Base-by-base conservation (phyloP, 2,329 filamentous ascomycete species). In the Aspergillus ochraceoroseus region DNA sequence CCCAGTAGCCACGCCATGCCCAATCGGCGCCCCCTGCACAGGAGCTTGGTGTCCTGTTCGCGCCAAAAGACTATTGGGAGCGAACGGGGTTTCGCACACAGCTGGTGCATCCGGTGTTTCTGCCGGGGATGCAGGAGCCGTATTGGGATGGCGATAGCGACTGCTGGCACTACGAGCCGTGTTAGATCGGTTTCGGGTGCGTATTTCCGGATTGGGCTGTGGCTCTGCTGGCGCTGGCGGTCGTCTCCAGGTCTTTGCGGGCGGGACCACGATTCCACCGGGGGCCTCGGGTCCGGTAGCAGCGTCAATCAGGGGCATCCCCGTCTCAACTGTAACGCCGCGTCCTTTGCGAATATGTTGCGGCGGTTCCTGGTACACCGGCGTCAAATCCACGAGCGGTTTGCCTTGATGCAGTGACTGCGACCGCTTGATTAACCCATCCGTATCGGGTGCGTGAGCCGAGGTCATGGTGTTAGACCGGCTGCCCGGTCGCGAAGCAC, bases 341-440 rank as follows among this genome's bases (percentile, higher is more conserved):
- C 59, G 56, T 3, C 60, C 64, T 37, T 61, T 64, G 18, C 56
- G 54, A 4, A 41, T 46, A 43, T 65, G 59, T 26, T 63, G 61
- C 2, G 81, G 81, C 5, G 80, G 73, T 46, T 84, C 80, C 34
- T 74, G 71, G 55, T 82, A 83, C 33, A 72, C 70, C 0, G 80
- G 79, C 0, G 79, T 80, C 27, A 87, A 71, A 54, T 85, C 83
- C 19, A 88, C 65, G 4, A 88, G 70, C 1, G 84, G 83, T 46
- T 79, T 79, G 2, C 72, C 71, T 15, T 62, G 57, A 4, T 54
- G 59, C 35, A 61, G 50, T 2, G 75, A 76, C n/a, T 60, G 62
- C n/a, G 68, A 67, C 34, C 72, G 67, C 27, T 64, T 62, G 3
- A 73, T 63, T 26, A 61, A 56, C 15, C 55, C 54, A 14, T 35